phyloP scores from a whole-genome alignment of 192 early-diverging fungal genomes.

The Entomortierella chlamydospora region DNA sequence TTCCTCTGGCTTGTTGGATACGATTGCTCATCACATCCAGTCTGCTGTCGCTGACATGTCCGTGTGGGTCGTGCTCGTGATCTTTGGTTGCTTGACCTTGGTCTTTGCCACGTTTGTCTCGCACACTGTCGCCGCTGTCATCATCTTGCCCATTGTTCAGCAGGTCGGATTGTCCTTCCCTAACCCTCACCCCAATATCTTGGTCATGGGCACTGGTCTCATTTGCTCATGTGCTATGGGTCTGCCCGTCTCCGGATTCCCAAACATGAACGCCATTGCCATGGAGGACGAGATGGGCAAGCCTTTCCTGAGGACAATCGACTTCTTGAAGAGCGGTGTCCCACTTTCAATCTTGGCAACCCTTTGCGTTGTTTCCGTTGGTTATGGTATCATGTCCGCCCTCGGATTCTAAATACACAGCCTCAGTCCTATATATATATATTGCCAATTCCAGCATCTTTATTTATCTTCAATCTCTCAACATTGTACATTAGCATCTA shows the following conservation, averaged over 20 bases:
- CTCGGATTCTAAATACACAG: slow-evolving; percentile 28
- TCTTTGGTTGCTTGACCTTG: slow-evolving; percentile 72
- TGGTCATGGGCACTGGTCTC: slow-evolving; percentile 78
- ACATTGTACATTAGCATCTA: not conserved
- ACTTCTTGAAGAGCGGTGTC: slow-evolving; percentile 75
- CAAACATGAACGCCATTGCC: slow-evolving; percentile 82
- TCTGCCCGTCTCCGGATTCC: slow-evolving; percentile 81
- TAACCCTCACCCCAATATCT: slow-evolving; percentile 72
- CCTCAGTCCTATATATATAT: not conserved
- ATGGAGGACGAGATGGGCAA: slow-evolving; percentile 73
- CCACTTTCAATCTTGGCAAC: slow-evolving; percentile 68
- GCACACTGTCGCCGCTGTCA: slow-evolving; percentile 83
- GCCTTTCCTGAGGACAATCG: slow-evolving; percentile 71
- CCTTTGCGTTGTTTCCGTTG: slow-evolving; percentile 64
- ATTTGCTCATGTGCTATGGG: slow-evolving; percentile 77
- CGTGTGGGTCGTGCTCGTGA: slow-evolving; percentile 62
- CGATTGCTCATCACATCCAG: slow-evolving; percentile 69
- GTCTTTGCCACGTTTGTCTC: slow-evolving; percentile 82
- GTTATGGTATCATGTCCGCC: slow-evolving; percentile 69
- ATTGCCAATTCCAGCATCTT: not conserved
- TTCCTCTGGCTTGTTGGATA: slow-evolving; percentile 72
- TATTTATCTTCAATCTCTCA: not conserved
- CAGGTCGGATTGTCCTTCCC: slow-evolving; percentile 72
- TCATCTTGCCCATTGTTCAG: slow-evolving; percentile 76
- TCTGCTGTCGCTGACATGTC: slow-evolving; percentile 62